A percentile compares a stretch with the other conserved stretches of the same genome.
phyloP scores from a whole-genome alignment of 306 rosid species.

The Quercus cerris region DNA sequence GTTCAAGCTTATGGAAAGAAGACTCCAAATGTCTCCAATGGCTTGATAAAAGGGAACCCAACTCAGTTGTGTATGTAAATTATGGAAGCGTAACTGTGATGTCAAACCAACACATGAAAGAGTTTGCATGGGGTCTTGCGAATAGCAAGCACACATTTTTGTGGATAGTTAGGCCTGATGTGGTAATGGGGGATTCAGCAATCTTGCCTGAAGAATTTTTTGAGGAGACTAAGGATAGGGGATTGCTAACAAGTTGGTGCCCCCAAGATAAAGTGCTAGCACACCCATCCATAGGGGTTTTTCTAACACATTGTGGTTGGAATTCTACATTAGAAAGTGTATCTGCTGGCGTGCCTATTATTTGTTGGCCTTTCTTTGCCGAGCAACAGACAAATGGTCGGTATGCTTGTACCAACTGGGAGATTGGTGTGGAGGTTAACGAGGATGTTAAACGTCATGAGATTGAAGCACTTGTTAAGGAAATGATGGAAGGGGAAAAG shows the following conservation, averaged over 20 bases:
- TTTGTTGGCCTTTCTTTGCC: slow-evolving; percentile 43
- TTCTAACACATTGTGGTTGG: slow-evolving; percentile 40
- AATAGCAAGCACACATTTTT: slow-evolving; percentile 16
- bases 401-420: slow-evolving; percentile 27
- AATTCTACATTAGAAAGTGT: slow-evolving; percentile 29
- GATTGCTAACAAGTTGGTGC: slow-evolving; percentile 30
- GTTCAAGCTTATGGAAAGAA: slow-evolving; percentile 39
- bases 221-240: slow-evolving; percentile 30
- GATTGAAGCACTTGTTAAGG: slow-evolving; percentile 24
- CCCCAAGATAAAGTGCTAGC: slow-evolving; percentile 28
- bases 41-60: slow-evolving; percentile 22
- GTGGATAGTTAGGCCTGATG: no score
- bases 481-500: slow-evolving; percentile 26
- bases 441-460: slow-evolving; percentile 22
- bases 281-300: slow-evolving; percentile 37
- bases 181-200: no score
- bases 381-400: slow-evolving; percentile 31
- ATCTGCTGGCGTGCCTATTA: slow-evolving; percentile 31
- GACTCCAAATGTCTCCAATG: slow-evolving; percentile 28
- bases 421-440: slow-evolving; percentile 28
- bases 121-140: slow-evolving; percentile 44
- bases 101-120: slow-evolving; percentile 18
- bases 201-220: slow-evolving; percentile 23
- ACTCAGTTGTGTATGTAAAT: slow-evolving; percentile 33
- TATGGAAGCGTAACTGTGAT: slow-evolving; percentile 30